phyloP scores from a whole-genome alignment of 2,329 filamentous ascomycete genomes.

The Lecanicillium sp. region DNA sequence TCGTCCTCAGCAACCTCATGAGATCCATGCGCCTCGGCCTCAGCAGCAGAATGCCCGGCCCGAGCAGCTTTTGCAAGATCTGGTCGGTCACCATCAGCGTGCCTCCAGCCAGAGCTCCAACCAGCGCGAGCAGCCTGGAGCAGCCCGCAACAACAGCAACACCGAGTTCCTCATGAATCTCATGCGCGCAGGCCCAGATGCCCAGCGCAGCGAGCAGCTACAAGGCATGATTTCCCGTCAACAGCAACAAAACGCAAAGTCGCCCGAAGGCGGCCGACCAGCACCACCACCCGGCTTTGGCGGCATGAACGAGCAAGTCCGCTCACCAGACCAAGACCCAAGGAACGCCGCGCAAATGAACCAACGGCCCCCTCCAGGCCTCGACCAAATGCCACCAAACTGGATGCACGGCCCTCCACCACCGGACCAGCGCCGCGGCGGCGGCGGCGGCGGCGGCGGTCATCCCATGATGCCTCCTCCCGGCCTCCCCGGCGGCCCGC shows the following conservation, averaged over 20 bases:
- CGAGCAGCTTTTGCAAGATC: conserved; percentile 53
- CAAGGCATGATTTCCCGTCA: conserved; percentile 31
- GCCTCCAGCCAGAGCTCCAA: conserved; percentile 41
- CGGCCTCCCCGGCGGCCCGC: conserved; percentile 34
- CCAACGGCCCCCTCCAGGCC: conserved; percentile 52
- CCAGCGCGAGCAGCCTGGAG: conserved; percentile 32
- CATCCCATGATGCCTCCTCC: conserved; percentile 55
- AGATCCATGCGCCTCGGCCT: conserved; percentile 43
- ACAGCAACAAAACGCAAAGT: conserved; percentile 24
- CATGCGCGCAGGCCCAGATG: conserved; percentile 52
- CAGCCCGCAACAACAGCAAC: conserved; percentile 49
- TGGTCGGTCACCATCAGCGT: conserved; percentile 51
- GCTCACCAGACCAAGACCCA: conserved; percentile 31
- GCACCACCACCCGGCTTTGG: conserved; percentile 40
- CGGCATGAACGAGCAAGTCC: conserved; percentile 42
- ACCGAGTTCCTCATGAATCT: conserved; percentile 80
- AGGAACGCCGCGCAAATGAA: conserved; percentile 54
- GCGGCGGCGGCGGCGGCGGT: conserved; percentile 15
- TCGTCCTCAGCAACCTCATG: conserved; percentile 31
- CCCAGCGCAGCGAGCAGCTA: conserved; percentile 41
- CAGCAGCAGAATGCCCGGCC: conserved; percentile 43
- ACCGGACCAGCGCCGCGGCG: conserved; percentile 15
- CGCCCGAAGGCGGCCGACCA: conserved; percentile 24
- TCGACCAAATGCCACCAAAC: conserved; percentile 51
- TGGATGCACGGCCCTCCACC: conserved; percentile 42